phyloP scores from a whole-genome alignment of 2,329 filamentous ascomycete genomes.

The Drechslerella dactyloides region DNA sequence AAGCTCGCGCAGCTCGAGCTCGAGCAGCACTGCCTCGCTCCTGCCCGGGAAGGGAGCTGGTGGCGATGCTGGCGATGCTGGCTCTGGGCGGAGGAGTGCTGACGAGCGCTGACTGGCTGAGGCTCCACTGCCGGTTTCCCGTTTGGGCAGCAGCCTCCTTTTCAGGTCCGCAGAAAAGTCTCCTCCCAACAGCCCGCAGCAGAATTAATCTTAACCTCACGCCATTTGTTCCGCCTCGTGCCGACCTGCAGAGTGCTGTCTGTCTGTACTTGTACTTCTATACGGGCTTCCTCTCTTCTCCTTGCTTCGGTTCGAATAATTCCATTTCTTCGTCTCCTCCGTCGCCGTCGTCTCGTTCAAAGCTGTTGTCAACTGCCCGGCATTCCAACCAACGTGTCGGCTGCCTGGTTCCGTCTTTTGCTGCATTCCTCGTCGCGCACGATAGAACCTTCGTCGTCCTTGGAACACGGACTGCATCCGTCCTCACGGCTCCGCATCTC shows the following conservation, averaged over 20 bases:
- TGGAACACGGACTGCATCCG: conserved; percentile 56
- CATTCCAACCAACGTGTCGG: conserved; percentile 29
- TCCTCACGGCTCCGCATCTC: conserved; percentile 56
- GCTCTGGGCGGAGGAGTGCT: background rate
- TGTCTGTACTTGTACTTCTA: conserved; percentile 22
- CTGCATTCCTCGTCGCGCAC: conserved; percentile 63
- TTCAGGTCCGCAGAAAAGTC: conserved; percentile 1
- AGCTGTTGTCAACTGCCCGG: conserved; percentile 20
- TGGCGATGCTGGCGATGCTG: background rate
- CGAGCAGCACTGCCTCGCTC: conserved; percentile 1
- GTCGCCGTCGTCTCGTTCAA: too few species aligned
- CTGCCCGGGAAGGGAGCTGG: conserved; percentile 52
- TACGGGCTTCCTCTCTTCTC: conserved; percentile 20
- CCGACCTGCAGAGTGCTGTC: conserved; percentile 18
- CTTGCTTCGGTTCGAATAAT: conserved; percentile 19
- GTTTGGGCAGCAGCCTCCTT: conserved; percentile 11
- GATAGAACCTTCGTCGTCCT: conserved; percentile 63
- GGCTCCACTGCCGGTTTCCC: conserved; percentile 34
- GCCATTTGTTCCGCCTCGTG: conserved; percentile 31
- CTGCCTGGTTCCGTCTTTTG: background rate
- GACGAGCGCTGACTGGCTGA: conserved; percentile 22
- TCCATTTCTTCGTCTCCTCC: conserved; percentile 16
- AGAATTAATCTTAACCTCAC: background rate
- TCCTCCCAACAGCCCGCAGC: background rate
- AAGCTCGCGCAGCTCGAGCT: background rate